Base-by-base conservation (phyloP, 2,329 filamentous ascomycete genomes). In the Tolypocladium ovalisporum region DNA sequence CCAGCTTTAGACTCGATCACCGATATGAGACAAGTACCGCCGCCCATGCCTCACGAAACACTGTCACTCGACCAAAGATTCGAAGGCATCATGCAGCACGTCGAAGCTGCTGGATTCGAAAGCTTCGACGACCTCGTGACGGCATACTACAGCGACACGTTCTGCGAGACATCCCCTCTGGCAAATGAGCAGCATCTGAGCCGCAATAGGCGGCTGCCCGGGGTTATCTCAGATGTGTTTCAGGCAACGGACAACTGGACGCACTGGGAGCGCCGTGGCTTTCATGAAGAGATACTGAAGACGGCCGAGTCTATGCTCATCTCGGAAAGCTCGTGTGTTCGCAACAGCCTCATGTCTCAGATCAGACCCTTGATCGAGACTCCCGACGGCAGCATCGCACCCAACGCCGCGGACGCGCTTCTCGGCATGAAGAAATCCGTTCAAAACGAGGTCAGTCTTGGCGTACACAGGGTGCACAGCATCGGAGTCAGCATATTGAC, bases 271-370 rank as follows among this genome's bases (percentile, higher is more conserved):
- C 60, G 65, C 17, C 58, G 59, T 9, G 66, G 62, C 1, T 67
- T 68, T 49, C 60, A 65, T 8, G 64, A 67, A 5, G 65, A 68
- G 52, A 61, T 67, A n/a, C 57, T 68, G 22, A 64, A 63, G 37
- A 63, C 62, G 2, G 62, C 63, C 35, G 61, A 65, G 47, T 34
- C 59, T 0, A 63, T 65, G 58, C 52, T 67, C 22, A 44, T 47
- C 6, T 58, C 60, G 1, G 65, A 68, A 37, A 39, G 60, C 1
- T 52, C 57, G 1, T 22, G 39, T 19, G 57, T 44, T 4, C 57
- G 55, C 1, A 13, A 24, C 34, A 39, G 42, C 2, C 42, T 66
- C 15, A 32, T 62, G 36, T 54, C 61, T n/a, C 60, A 61, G 19
- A 42, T 65, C 5, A 52, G 49, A 17, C 59, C 58, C 7, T 35